Evolutionary conservation across 495 filamentous ascomycete species (phyloP), one percentile per base, ranked within the genome.

Genomic region (Penicillium dipodomyicola): DNA sequence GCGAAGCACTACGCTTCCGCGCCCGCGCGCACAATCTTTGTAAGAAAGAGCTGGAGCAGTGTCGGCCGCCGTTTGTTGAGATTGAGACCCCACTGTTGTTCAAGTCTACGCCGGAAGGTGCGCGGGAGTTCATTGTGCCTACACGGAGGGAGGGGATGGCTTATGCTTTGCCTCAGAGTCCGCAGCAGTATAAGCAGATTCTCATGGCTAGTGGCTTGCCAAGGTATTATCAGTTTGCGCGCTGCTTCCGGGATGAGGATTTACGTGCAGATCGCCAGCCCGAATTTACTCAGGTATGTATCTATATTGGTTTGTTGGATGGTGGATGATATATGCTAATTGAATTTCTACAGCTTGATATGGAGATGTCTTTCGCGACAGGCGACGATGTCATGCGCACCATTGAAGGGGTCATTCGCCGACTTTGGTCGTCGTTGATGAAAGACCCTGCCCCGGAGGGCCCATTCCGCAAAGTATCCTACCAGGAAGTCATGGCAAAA

Each of bases 181-280:
- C 94, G 8, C 94, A 98, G 72, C 94, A 98, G 69, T 97, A 96
- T 70, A 98, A 98, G 71, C 94, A 98, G 73, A 93, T 97, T 41
- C 80, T 98, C 19, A 97, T 98, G 92, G 88, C 92, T 9, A 88
- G 87, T 64, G 92, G 93, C 0, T 80, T 97, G 17, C 69, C 76
- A 5, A 80, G 79, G 8, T 98, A 98, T 69, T 96, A 83, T 66
- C 94, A 98, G 70, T 89, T 97, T 71, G 94, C 95, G 2, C 86
- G 83, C 57, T 98, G 94, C 64, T 98, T 97, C 73, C 87, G 94
- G 8, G 94, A 98, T 67, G 94, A 98, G 69, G 94, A 97, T 76
- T 75, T 93, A 42, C 79, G 94, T 22, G 92, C 95, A 0, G 95
- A 97, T 69, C 80, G 94, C 57, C 94, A 98, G 67, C 94, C 94